phyloP scores from a whole-genome alignment of 83 land plant genomes.

The Diphasiastrum complanatum region DNA sequence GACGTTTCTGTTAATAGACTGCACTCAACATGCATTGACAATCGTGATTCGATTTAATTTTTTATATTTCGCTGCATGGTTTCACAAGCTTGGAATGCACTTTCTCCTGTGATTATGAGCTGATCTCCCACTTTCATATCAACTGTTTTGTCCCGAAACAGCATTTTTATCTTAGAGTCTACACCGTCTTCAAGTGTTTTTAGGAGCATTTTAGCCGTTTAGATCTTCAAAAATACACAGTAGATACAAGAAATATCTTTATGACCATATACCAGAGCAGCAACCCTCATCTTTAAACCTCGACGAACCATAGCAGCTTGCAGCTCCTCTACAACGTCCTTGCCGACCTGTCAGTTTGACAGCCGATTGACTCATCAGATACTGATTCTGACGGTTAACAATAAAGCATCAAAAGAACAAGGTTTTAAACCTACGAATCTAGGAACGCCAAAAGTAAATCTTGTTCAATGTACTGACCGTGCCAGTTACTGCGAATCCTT shows the following conservation, averaged over 20 bases:
- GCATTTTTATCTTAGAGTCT: background rate
- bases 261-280: conserved; percentile 57
- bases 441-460: too few species aligned
- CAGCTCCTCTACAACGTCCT: conserved; percentile 63
- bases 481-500: too few species aligned
- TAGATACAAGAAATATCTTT: background rate
- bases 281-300: conserved; percentile 70
- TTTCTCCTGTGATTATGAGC: too few species aligned
- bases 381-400: background rate
- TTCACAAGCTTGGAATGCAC: too few species aligned
- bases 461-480: too few species aligned
- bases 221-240: background rate
- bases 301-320: conserved; percentile 61
- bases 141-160: background rate
- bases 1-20: too few species aligned
- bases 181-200: background rate
- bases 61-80: too few species aligned
- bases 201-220: background rate
- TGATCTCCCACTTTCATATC: too few species aligned
- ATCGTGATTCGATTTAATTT: too few species aligned
- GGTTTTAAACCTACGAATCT: background rate
- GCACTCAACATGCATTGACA: too few species aligned
- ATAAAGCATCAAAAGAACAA: background rate
- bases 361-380: background rate
- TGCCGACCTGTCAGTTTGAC: conserved; percentile 48